A percentile compares a stretch with the other conserved stretches of the same genome.
phyloP scores from a whole-genome alignment of 495 filamentous ascomycete species.

The Geopyxis carbonaria region DNA sequence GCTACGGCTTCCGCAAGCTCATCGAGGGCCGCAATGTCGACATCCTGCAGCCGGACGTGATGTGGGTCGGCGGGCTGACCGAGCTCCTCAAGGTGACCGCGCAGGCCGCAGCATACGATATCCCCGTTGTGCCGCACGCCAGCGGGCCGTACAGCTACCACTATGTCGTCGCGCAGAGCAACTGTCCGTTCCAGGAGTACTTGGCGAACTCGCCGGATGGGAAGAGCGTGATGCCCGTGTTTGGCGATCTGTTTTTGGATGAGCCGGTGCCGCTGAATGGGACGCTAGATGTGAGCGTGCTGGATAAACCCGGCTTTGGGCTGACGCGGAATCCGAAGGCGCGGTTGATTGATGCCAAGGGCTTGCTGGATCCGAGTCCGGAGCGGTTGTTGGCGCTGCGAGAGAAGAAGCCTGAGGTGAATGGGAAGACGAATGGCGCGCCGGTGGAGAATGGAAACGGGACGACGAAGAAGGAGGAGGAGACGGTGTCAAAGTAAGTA shows the following conservation, averaged over 20 bases:
- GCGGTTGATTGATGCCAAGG: conserved; percentile 54
- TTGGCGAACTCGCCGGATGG: conserved; percentile 82
- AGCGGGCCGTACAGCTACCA: conserved; percentile 89
- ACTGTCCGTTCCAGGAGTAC: conserved; percentile 88
- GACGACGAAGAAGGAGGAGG: not conserved
- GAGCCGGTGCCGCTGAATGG: conserved; percentile 77
- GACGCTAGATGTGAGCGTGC: conserved; percentile 53
- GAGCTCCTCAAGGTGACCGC: conserved; percentile 79
- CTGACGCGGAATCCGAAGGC: conserved; percentile 68
- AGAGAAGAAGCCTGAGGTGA: conserved; percentile 12
- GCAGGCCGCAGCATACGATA: conserved; percentile 78
- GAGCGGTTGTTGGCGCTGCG: conserved; percentile 35
- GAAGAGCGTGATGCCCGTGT: conserved; percentile 72
- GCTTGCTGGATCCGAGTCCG: conserved; percentile 57
- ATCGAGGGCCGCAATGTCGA: conserved; percentile 82
- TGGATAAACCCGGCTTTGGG: conserved; percentile 85
- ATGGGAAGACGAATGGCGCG: conserved; percentile 5
- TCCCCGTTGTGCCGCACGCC: conserved; percentile 86
- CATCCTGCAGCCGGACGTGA: conserved; percentile 87
- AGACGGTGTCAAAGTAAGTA: no score
- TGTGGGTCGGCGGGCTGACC: conserved; percentile 89
- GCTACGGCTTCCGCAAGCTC: conserved; percentile 84
- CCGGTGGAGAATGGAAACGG: not conserved
- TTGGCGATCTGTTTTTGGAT: conserved; percentile 77
- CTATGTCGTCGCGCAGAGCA: conserved; percentile 77